Conservation (phyloP, 116 monocot genomes). For the Trichopus zeylanicus region DNA sequence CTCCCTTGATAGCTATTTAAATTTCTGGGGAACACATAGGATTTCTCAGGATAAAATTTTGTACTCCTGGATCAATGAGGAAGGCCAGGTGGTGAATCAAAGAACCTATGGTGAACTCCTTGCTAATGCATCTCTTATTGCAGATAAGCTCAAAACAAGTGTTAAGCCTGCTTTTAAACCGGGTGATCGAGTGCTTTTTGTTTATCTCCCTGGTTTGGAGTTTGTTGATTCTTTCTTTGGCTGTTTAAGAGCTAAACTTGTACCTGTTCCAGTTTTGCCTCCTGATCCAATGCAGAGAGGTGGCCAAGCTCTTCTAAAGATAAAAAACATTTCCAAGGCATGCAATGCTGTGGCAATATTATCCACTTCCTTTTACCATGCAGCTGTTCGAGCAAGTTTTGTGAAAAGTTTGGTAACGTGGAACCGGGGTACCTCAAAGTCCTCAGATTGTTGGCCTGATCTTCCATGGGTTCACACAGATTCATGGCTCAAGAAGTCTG, state of each 20-base stretch:
- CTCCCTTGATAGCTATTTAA: slow-evolving; percentile 37
- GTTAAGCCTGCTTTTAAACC: slow-evolving; percentile 29
- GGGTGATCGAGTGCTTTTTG: slow-evolving; percentile 37
- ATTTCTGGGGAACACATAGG: slow-evolving; percentile 37
- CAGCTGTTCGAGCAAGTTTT: slow-evolving; percentile 34
- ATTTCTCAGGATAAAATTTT: slow-evolving; percentile 19
- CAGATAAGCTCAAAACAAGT: slow-evolving; percentile 28
- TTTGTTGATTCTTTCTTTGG: slow-evolving; percentile 56
- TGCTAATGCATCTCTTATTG: slow-evolving; percentile 29
- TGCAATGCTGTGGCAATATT: slow-evolving; percentile 41
- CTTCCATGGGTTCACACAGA: slow-evolving; percentile 49
- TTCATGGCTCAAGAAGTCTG: slow-evolving; percentile 26
- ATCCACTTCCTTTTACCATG: slow-evolving; percentile 51
- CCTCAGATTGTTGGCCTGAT: slow-evolving; percentile 37
- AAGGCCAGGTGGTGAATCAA: slow-evolving; percentile 27
- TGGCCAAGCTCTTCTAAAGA: slow-evolving; percentile 47
- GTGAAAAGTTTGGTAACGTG: slow-evolving; percentile 26
- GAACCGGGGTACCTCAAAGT: slow-evolving; percentile 7
- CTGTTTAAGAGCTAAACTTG: slow-evolving; percentile 33
- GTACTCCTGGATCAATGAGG: slow-evolving; percentile 46
- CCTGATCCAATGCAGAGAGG: slow-evolving; percentile 46
- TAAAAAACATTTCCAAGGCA: slow-evolving; percentile 29
- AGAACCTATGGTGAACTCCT: slow-evolving; percentile 35
- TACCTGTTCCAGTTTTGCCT: slow-evolving; percentile 48
- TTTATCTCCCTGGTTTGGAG: slow-evolving; percentile 42